Base-by-base conservation (phyloP, 176 grass and related monocot genomes). In the Oryza punctata region DNA sequence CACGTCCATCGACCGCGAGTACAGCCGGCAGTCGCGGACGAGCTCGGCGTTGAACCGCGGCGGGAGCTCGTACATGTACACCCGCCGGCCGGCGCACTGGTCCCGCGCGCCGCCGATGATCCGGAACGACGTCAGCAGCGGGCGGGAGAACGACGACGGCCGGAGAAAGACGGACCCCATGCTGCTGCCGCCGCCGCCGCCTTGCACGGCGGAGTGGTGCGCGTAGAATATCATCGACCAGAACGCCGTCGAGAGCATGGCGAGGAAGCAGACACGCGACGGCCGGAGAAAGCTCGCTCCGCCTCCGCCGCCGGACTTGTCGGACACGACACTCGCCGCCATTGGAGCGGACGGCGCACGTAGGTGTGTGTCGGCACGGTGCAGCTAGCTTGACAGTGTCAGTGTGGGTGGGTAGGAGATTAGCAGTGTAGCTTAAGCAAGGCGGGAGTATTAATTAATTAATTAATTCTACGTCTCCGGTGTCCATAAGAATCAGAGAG, bases 51-150 rank as follows among this genome's bases (percentile, higher is more conserved):
- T 91, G 81, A 91, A 91, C 16, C 76, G 69, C 3, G 80, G 10
- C 33, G 89, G 89, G 3, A 91, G 80, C 61, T 91, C 76, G 57
- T 91, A 85, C 63, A 91, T 82, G 67, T 91, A 91, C 41, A 91
- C 74, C 49, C 81, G 81, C 81, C 89, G 73, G 1, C 85, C 85
- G 1, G 66, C 81, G 68, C 86, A 86, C 3, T 59, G 83, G 30
- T 85, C 85, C 11, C 0, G 47, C 1, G 14, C 52, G 19, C 52
- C 63, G 64, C 38, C 61, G 32, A 12, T 4, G 28, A 27, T 0
- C 38, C 27, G 19, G 63, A 46, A 11, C 19, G 67, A 23, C 32
- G 67, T 12, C 19, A 70, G 35, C 27, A 67, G 29, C 27, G 65
- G 65, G 0, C 29, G 37, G 23, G 60, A 65, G 59, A 65, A 28